phyloP scores from a whole-genome alignment of 2,329 filamentous ascomycete genomes.

The Daldinia sp. region DNA sequence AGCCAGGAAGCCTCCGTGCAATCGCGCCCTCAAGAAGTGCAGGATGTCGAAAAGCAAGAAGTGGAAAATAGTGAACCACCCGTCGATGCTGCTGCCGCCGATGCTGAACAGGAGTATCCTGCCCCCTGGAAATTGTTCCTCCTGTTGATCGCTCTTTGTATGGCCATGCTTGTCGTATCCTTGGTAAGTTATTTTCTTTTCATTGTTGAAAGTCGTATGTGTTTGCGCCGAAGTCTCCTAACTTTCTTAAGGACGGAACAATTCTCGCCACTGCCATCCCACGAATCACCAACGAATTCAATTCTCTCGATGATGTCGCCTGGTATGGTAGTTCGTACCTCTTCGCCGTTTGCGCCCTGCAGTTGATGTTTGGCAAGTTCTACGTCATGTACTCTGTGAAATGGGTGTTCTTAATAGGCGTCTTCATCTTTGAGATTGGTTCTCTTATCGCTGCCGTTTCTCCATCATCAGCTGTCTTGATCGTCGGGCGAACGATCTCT shows the following conservation, averaged over 20 bases:
- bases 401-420: conserved; percentile 29
- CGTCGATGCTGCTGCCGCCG: conserved; percentile 13
- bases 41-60: conserved; percentile 18
- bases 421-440: conserved; percentile 37
- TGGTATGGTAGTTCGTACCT: conserved; percentile 43
- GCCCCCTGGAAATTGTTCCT: conserved; percentile 31
- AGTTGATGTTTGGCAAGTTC: conserved; percentile 36
- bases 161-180: conserved; percentile 37
- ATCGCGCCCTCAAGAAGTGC: conserved; percentile 19
- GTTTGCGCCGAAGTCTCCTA: background rate
- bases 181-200: conserved; percentile 17
- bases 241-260: conserved; percentile 32
- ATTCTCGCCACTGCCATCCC: conserved; percentile 48
- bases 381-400: conserved; percentile 35
- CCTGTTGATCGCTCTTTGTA: conserved; percentile 31
- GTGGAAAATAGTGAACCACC: conserved; percentile 23
- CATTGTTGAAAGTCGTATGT: background rate
- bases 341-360: conserved; percentile 32
- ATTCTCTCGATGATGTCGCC: conserved; percentile 47
- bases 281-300: conserved; percentile 48
- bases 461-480: conserved; percentile 47
- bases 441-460: conserved; percentile 41
- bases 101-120: conserved; percentile 29
- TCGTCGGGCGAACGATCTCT: conserved; percentile 55
- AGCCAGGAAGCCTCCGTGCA: conserved; percentile 17